These are phyloP conservation scores for Ilyonectria destructans DNA, from an alignment of 2,329 filamentous ascomycete genomes.

Conservation along the genomic window DNA sequence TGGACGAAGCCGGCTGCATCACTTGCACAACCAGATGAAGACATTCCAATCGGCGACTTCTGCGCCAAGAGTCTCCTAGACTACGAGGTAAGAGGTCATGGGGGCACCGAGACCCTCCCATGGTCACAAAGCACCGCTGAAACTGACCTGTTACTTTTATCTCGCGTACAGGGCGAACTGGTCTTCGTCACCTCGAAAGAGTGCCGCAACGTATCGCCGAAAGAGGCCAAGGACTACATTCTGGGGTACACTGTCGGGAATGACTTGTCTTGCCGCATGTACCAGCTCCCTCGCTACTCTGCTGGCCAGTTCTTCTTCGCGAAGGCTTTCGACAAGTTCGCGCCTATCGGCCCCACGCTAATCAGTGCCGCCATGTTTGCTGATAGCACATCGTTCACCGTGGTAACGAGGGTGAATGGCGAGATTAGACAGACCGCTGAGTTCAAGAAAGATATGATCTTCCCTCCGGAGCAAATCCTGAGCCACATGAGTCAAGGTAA, in stretches of 20 bases:
- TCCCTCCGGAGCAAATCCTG: not conserved
- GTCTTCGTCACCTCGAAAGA: not conserved
- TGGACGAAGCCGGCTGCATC: not conserved
- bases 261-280: not conserved
- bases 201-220: not conserved
- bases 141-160: not conserved
- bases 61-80: not conserved
- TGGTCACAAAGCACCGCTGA: not conserved
- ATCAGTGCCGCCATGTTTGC: not conserved
- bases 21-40: not conserved
- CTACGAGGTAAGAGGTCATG: not conserved
- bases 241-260: not conserved
- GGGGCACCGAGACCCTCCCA: not conserved
- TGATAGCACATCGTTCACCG: not conserved
- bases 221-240: not conserved
- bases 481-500: not conserved
- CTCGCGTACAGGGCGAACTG: not conserved
- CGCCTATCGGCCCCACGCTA: not conserved
- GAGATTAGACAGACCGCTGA: not conserved
- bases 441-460: not conserved
- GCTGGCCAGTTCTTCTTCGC: not conserved
- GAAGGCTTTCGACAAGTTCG: not conserved
- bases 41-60: not conserved
- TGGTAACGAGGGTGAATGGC: not conserved
- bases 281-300: not conserved